Base-by-base conservation (phyloP, 2,329 filamentous ascomycete genomes). In the Camillea tinctor region DNA sequence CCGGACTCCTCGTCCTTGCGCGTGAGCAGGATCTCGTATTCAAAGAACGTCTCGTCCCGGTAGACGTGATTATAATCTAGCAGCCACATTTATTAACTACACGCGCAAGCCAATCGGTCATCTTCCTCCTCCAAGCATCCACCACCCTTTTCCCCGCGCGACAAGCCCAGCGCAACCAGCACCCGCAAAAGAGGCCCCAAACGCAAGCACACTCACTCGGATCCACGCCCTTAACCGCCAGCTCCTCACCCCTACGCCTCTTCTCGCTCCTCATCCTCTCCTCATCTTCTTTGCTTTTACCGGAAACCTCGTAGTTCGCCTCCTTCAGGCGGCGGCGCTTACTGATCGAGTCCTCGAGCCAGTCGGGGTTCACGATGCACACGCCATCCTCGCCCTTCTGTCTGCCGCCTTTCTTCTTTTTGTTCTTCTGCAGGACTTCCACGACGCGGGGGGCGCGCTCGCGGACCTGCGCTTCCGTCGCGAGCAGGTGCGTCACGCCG, bases 401-500 rank as follows among this genome's bases (percentile, higher is more conserved):
- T 8, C 24, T 4, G 24, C 24, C 9, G 4, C 24, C 24, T 9
- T 9, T 54, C 20, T 54, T 59, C 24, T 72, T 74, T 44, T 73
- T 74, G 7, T 68, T 66, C 53, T 70, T 72, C 7, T 80, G 69
- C 0, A 75, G 79, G n/a, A 75, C 79, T 21, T 72, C 60, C 56
- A 72, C 76, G 55, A 83, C 78, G 76, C 73, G 72, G 1, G 78
- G 68, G 6, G 71, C 68, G 26, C 64, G 73, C 20, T 79, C 74
- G 62, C 82, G 81, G 73, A 86, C 93, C 17, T 88, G 83, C 36
- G 86, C 80, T 54, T 82, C 77, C 0, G 85, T 86, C 57, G 86
- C 84, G 21, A 97, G 80, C 0, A 97, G 76, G 74, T 96, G 92
- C 0, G 92, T 96, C 9, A 89, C 84, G 0, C 77, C 68, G 0